These are phyloP conservation scores for Microbotryum lychnidis-dioicae DNA, from an alignment of 1,284 basidiomycete species.

Conservation along the genomic window DNA sequence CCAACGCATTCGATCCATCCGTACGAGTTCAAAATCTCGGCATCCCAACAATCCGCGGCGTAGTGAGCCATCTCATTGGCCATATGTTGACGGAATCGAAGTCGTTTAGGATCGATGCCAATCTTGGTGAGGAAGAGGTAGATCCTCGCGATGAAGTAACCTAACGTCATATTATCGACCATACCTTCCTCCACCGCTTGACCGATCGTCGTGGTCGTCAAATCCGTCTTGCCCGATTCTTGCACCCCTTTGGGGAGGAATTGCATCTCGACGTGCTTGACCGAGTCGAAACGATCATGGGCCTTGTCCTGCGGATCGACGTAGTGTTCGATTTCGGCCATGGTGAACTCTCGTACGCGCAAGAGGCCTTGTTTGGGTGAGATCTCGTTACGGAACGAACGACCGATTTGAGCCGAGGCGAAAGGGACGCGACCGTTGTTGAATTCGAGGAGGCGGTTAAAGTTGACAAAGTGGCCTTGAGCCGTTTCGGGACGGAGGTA, in stretches of 20 bases:
- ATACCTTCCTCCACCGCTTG: slow-evolving; percentile 75
- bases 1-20: slow-evolving; percentile 99
- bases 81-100: slow-evolving; percentile 97
- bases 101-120: slow-evolving; percentile 74
- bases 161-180: slow-evolving; percentile 94
- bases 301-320: slow-evolving; percentile 91
- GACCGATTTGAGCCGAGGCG: slow-evolving; percentile 93
- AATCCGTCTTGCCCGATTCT: slow-evolving; percentile 60
- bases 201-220: slow-evolving; percentile 66
- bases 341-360: slow-evolving; percentile 93
- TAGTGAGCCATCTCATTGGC: slow-evolving; percentile 98
- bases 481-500: slow-evolving; percentile 97
- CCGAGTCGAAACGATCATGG: slow-evolving; percentile 75
- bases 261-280: slow-evolving; percentile 63
- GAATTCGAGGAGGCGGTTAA: slow-evolving; percentile 91
- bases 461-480: slow-evolving; percentile 99
- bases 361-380: slow-evolving; percentile 91
- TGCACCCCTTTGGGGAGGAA: slow-evolving; percentile 81
- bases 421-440: slow-evolving; percentile 96
- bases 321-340: slow-evolving; percentile 99
- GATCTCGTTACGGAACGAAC: slow-evolving; percentile 97
- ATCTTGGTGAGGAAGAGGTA: slow-evolving; percentile 85
- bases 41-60: slow-evolving; percentile 98
- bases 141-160: slow-evolving; percentile 93
- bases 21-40: slow-evolving; percentile 87